Percentiles rank a stretch among this genome's conserved stretches.
Evolutionary conservation across 345 rosid genomes (phyloP).

Genomic region (Arabis hirsuta): DNA sequence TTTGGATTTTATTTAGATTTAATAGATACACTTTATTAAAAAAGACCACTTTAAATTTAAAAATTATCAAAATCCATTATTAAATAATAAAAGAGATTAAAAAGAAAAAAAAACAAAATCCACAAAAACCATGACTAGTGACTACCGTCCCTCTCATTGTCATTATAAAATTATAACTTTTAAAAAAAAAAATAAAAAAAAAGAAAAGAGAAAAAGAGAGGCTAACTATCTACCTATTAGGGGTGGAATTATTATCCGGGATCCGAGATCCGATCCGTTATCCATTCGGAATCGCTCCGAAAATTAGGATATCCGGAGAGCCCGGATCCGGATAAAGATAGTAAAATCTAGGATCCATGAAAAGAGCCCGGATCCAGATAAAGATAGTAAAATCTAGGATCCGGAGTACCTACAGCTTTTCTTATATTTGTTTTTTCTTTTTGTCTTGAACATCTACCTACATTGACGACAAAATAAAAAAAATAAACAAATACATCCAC

Average conservation of each 20-base stretch:
- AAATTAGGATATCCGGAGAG: too few relatives aligned
- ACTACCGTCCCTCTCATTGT: conserved; percentile 18
- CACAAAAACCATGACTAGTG: conserved; percentile 23
- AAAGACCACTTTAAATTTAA: conserved; percentile 5
- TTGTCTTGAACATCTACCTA: not conserved
- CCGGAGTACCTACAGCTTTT: not conserved
- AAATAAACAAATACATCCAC: not conserved
- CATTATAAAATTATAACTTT: not conserved
- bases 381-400: too few relatives aligned
- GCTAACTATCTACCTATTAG: too few relatives aligned
- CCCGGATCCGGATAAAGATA: too few relatives aligned
- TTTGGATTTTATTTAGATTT: conserved; percentile 32
- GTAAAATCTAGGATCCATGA: too few relatives aligned
- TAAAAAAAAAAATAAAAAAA: not conserved
- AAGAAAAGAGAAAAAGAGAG: conserved; percentile 3
- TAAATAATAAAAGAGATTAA: not conserved
- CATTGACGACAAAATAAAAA: not conserved
- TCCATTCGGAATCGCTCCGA: too few relatives aligned
- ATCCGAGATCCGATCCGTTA: too few relatives aligned
- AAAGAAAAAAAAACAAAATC: conserved; percentile 37
- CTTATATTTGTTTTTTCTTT: too few relatives aligned
- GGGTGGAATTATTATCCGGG: too few relatives aligned
- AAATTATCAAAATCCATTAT: conserved; percentile 28
- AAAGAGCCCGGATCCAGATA: too few relatives aligned
- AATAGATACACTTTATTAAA: conserved; percentile 23